phyloP scores from a whole-genome alignment of 2,329 filamentous ascomycete genomes.

The Aspergillus floridensis region DNA sequence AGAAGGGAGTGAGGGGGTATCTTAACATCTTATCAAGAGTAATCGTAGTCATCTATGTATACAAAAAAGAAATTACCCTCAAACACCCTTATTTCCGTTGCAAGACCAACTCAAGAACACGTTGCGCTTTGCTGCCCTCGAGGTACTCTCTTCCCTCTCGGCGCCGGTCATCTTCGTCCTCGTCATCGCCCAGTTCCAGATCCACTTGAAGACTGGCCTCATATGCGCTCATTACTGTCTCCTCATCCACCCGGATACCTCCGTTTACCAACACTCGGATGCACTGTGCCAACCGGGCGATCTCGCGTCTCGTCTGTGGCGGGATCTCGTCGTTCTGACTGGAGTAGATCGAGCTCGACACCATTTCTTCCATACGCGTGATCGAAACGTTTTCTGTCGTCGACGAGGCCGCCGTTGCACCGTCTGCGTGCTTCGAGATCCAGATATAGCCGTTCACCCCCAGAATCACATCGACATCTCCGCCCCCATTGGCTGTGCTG shows the following conservation, averaged over 20 bases:
- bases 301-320: constrained; percentile 76
- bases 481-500: constrained; percentile 43
- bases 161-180: constrained; percentile 35
- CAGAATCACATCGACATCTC: constrained; percentile 76
- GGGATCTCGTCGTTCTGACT: constrained; percentile 89
- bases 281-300: constrained; percentile 76
- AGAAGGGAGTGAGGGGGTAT: constrained; percentile 7
- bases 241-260: constrained; percentile 83
- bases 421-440: constrained; percentile 80
- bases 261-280: constrained; percentile 80
- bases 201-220: constrained; percentile 72
- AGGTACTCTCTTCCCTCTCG: constrained; percentile 43
- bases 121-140: constrained; percentile 39
- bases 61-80: constrained; percentile 2
- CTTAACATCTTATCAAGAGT: constrained; percentile 1
- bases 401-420: constrained; percentile 39
- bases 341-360: constrained; percentile 83
- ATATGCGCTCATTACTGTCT: constrained; percentile 79
- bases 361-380: constrained; percentile 82
- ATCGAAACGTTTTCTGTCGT: constrained; percentile 60
- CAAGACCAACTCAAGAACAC: constrained; percentile 36
- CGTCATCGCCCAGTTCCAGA: constrained; percentile 41
- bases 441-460: constrained; percentile 98
- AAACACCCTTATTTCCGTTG: constrained; percentile 12
- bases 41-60: constrained; percentile 13